Base-by-base conservation (phyloP, 306 rosid genomes). In the Trifolium fragiferum region DNA sequence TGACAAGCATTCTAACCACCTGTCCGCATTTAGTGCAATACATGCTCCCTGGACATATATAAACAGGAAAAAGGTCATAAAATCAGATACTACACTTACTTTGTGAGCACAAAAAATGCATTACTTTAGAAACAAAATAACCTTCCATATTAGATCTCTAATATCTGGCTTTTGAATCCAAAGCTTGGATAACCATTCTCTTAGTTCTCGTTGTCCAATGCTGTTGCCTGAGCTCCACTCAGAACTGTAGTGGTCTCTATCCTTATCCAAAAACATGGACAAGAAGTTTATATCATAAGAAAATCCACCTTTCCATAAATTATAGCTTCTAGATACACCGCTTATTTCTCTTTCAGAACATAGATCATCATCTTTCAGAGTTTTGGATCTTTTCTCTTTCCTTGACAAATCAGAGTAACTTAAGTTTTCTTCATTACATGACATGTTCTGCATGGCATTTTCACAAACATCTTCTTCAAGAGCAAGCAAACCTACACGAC, bases 401-500 rank as follows among this genome's bases (percentile, higher is more conserved):
- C 97, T 88, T 41, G 81, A 75, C 64, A 53, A 84, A 82, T 85
- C 76, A 5, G 87, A 84, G 84, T 60, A 43, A 81, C 53, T 76
- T 53, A 73, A 71, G 53, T 73, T 72, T 37, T 77, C 64, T 44
- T 72, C 81, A 54, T 69, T 68, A 81, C 76, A 62, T 12, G 84
- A 23, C 33, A 77, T 27, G 40, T 76, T 79, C 72, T 82, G 77
- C 75, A 69, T 70, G 35, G 80, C 71, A 79, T 86, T 84, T 79
- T 85, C 95, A 18, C 82, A 77, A 80, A 68, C 74, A 67, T 82
- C 83, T 64, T 71, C 90, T 83, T 89, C 96, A 76, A 90, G 86
- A 49, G 97, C 99, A 80, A 94, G 97, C 79, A 90, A 82, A 68
- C 99, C 99, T 81, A 84, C 97, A 82, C 96, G 95, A 74, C 97